Conservation (phyloP, 306 rosid genomes). For the Oxytropis ochrocephala region DNA sequence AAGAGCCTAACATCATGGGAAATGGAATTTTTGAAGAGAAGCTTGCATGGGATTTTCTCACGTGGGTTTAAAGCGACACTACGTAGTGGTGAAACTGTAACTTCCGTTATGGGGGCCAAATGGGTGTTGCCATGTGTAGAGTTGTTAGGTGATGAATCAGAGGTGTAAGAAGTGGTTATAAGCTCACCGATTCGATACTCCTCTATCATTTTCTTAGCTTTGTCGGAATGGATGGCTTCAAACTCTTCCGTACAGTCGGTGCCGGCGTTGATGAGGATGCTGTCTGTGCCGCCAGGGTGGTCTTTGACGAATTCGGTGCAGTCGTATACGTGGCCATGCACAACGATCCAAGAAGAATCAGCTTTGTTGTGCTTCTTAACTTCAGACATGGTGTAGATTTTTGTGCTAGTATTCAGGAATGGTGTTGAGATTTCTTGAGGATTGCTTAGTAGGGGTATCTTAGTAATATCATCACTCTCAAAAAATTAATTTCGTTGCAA, state of each 20-base stretch:
- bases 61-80: background rate
- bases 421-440: background rate
- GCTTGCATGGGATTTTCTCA: background rate
- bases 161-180: background rate
- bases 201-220: background rate
- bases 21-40: background rate
- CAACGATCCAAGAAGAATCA: background rate
- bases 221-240: constrained; percentile 66
- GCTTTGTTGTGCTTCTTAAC: background rate
- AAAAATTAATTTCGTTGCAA: no score
- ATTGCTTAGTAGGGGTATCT: no score
- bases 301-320: background rate
- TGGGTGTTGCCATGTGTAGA: constrained; percentile 40
- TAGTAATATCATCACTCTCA: no score
- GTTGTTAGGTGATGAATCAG: constrained; percentile 36
- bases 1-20: background rate
- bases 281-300: background rate
- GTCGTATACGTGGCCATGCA: background rate
- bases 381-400: background rate
- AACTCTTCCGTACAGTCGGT: constrained; percentile 60
- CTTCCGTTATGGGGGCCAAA: constrained; percentile 43
- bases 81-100: background rate
- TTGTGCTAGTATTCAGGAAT: background rate
- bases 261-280: background rate
- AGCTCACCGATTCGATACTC: background rate